Evolutionary conservation across 306 rosid genomes (phyloP), one percentile per base, ranked within the genome.

Genomic region (Geum urbanum): DNA sequence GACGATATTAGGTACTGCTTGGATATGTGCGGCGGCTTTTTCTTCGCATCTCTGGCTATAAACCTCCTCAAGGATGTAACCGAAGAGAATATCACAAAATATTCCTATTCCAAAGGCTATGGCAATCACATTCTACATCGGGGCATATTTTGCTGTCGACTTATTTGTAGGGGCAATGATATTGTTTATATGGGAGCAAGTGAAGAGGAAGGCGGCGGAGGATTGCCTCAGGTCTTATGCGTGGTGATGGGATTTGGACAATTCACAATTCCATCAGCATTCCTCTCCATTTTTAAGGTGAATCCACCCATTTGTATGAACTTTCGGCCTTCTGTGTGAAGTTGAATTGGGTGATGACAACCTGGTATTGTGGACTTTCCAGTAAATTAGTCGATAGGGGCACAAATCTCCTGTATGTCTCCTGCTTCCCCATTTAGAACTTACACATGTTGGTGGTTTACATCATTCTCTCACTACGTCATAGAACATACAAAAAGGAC

Each of bases 221-320:
- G 16, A 97, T 92, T 70, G 97, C 98, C 54, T 90, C 98, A 2
- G 97, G 98, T 72, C 79, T 92, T 71, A 92, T 92, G 39, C 90
- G 96, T 69, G 98, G 98, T 20, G 98, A 92, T 47, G 98, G 98
- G 35, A 92, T 92, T 40, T 90, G 97, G 98, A 90, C 98, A 1
- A 86, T 90, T 27, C 32, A 1, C 1, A n/a, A n/a, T n/a, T 77
- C 98, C 97, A 24, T 88, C 97, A 14, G 98, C 97, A 6, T 56
- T 92, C 49, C 94, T 92, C 75, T 86, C 97, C 39, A 88, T 90
- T 72, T 63, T 90, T 74, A 84, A 86, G 88, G 67, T 92, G 69
- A 78, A 86, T 66, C 98, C 98, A 1, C 97, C 97, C 22, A 84
- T 92, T 27, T 92, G 98, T 81, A 92, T 92, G 96, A 85, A 86